phyloP scores from a whole-genome alignment of 148 eudicot genomes.

The Rhododendron ferrugineum region DNA sequence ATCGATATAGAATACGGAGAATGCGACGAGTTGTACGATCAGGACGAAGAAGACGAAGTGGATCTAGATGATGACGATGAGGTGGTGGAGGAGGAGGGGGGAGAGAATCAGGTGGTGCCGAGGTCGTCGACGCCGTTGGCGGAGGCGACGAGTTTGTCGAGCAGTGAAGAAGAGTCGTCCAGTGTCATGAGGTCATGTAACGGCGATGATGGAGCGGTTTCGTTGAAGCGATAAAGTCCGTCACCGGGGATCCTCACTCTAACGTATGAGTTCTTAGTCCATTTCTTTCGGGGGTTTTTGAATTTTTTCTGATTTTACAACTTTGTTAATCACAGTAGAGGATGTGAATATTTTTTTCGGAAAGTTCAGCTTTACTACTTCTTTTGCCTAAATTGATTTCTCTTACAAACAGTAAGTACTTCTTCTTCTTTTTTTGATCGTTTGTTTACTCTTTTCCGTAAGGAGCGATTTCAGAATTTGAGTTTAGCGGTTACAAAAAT shows the following conservation, averaged over 20 bases:
- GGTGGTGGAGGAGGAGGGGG: neutral
- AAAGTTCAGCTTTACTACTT: neutral
- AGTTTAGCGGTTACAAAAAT: no score
- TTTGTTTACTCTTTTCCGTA: neutral
- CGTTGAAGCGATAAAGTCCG: constrained; percentile 13
- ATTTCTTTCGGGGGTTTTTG: neutral
- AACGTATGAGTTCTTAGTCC: constrained; percentile 10
- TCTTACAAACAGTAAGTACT: no score
- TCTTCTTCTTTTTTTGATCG: neutral
- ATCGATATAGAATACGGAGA: neutral
- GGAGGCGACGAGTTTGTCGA: constrained; percentile 21
- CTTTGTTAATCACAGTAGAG: neutral
- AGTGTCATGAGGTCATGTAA: neutral
- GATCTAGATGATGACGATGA: constrained; percentile 5
- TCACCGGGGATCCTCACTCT: constrained; percentile 8
- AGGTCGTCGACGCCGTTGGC: neutral
- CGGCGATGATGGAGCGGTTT: constrained; percentile 8
- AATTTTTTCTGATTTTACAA: neutral
- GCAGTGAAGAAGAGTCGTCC: constrained; percentile 17
- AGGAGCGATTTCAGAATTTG: no score
- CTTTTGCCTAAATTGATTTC: neutral
- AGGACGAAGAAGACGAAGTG: neutral
- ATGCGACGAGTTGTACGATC: neutral
- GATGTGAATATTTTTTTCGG: neutral
- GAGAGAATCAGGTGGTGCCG: constrained; percentile 37